Percentiles rank a stretch among this genome's conserved stretches.
These are phyloP conservation scores for Penicillium flavigenum DNA, from an alignment of 495 filamentous ascomycete genomes.

Conservation along the genomic window DNA sequence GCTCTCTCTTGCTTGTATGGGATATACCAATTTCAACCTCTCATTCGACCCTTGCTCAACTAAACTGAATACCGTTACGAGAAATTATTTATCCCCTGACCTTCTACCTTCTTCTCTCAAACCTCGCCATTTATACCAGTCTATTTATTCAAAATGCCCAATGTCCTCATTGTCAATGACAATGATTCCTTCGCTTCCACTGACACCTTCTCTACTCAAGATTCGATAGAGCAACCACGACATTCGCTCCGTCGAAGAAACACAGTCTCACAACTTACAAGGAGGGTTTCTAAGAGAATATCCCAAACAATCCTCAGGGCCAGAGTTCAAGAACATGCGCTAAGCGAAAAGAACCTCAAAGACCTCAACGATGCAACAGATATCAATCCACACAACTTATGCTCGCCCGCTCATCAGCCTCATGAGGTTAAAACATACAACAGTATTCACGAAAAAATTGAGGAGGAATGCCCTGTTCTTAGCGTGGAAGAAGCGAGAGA, in stretches of 20 bases:
- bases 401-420: background rate
- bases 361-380: constrained; percentile 4
- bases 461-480: background rate
- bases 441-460: constrained; percentile 5
- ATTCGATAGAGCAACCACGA: constrained; percentile 6
- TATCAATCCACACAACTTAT: background rate
- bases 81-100: constrained; percentile 5
- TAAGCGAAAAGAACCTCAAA: constrained; percentile 23
- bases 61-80: background rate
- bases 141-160: constrained; percentile 14
- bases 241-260: constrained; percentile 15
- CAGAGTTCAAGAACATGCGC: constrained; percentile 1
- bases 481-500: constrained; percentile 13
- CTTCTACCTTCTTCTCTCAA: background rate
- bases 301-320: constrained; percentile 13
- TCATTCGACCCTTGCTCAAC: background rate
- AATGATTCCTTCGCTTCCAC: constrained; percentile 16
- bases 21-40: constrained; percentile 2
- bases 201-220: constrained; percentile 20
- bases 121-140: background rate
- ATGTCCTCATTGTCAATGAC: constrained; percentile 16
- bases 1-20: background rate
- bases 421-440: background rate
- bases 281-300: constrained; percentile 26
- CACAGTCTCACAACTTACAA: constrained; percentile 19